phyloP scores from a whole-genome alignment of 495 filamentous ascomycete genomes.

The Letharia lupina region DNA sequence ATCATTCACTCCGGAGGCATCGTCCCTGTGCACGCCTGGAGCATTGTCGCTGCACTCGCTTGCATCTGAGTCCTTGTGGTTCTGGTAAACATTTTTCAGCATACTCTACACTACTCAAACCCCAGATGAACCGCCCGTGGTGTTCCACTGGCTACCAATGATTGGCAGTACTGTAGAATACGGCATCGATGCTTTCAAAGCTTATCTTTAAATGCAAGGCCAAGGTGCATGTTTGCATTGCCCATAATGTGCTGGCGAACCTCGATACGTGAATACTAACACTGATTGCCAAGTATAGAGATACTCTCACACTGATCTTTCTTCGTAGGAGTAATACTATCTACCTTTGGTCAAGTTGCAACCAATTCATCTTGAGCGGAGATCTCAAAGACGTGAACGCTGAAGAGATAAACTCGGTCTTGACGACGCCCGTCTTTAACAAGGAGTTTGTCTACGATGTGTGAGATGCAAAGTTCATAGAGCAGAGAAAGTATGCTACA shows the following conservation, averaged over 20 bases:
- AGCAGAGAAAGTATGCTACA: constrained; percentile 54
- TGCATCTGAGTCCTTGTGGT: constrained; percentile 42
- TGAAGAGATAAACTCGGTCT: constrained; percentile 70
- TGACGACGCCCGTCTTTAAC: constrained; percentile 82
- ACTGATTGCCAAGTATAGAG: constrained; percentile 52
- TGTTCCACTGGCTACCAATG: constrained; percentile 78
- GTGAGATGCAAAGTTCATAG: constrained; percentile 75
- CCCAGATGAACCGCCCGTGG: constrained; percentile 65
- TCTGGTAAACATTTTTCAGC: constrained; percentile 56
- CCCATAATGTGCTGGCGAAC: too few species aligned
- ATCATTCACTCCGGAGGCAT: neutral
- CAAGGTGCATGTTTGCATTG: constrained; percentile 47
- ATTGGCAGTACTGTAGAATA: constrained; percentile 74
- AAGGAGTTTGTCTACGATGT: constrained; percentile 83
- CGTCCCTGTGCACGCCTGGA: neutral
- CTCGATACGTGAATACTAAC: neutral
- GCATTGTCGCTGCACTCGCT: neutral
- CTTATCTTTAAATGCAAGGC: constrained; percentile 65
- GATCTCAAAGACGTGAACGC: constrained; percentile 74
- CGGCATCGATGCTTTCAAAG: constrained; percentile 69
- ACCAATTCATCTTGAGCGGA: constrained; percentile 80
- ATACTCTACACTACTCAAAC: constrained; percentile 63
- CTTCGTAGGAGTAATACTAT: constrained; percentile 70
- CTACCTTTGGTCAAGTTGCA: constrained; percentile 68
- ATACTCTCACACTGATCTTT: constrained; percentile 72